Percentiles rank a stretch among this genome's conserved stretches.
phyloP scores from a whole-genome alignment of 169 alveolate species.

The Cryptosporidium andersoni region DNA sequence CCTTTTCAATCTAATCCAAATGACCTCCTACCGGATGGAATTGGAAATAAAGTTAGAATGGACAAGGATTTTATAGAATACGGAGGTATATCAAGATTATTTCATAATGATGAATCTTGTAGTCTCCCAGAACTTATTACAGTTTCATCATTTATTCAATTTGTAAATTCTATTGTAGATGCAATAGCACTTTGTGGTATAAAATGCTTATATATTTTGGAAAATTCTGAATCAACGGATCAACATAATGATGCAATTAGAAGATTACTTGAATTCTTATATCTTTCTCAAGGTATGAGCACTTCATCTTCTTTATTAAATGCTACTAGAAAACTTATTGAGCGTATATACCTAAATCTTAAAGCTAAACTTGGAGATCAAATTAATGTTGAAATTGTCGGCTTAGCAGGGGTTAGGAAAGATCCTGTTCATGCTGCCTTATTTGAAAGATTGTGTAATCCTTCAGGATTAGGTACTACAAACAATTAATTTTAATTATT shows the following conservation, averaged over 20 bases:
- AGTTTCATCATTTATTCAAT: slow-evolving; percentile 28
- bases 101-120: slow-evolving; percentile 42
- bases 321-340: slow-evolving; percentile 51
- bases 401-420: slow-evolving; percentile 55
- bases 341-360: slow-evolving; percentile 39
- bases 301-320: slow-evolving; percentile 33
- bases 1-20: slow-evolving; percentile 19
- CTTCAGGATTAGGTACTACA: background rate
- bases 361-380: slow-evolving; percentile 68
- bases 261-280: slow-evolving; percentile 59
- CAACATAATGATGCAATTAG: slow-evolving; percentile 63
- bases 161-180: slow-evolving; percentile 40
- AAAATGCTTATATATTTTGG: slow-evolving; percentile 45
- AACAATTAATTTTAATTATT: no score
- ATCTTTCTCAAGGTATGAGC: slow-evolving; percentile 68
- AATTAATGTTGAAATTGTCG: slow-evolving; percentile 63
- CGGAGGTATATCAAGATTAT: slow-evolving; percentile 36
- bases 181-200: slow-evolving; percentile 50
- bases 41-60: background rate
- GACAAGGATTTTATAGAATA: slow-evolving; percentile 20
- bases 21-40: slow-evolving; percentile 10
- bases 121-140: slow-evolving; percentile 63
- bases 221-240: slow-evolving; percentile 44
- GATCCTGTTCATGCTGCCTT: slow-evolving; percentile 60
- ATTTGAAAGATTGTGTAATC: slow-evolving; percentile 58